phyloP scores from a whole-genome alignment of 768 basidiomycete species.

The Suillus alpinus region DNA sequence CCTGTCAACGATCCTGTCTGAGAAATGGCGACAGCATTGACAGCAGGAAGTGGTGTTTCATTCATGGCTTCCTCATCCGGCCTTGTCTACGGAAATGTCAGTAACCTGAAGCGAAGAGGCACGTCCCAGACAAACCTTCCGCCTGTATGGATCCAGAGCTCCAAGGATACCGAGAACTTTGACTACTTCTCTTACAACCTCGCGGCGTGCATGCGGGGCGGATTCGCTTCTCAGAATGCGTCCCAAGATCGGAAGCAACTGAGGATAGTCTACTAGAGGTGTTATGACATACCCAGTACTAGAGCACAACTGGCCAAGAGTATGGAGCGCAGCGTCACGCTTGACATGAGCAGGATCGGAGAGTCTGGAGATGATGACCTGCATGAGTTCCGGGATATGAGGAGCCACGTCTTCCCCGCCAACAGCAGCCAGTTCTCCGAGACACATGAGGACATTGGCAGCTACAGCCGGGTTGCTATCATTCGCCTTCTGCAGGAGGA shows the following conservation, averaged over 20 bases:
- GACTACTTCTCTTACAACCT: slow-evolving; percentile 92
- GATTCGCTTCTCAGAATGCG: slow-evolving; percentile 83
- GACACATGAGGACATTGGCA: slow-evolving; percentile 88
- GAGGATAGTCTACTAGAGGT: slow-evolving; percentile 88
- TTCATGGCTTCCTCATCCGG: slow-evolving; percentile 61
- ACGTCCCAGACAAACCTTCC: slow-evolving; percentile 61
- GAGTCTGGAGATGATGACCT: slow-evolving; percentile 82
- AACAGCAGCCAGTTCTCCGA: slow-evolving; percentile 90
- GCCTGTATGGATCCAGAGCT: slow-evolving; percentile 91
- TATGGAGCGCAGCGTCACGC: slow-evolving; percentile 90
- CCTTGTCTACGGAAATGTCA: slow-evolving; percentile 40
- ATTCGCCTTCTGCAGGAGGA: slow-evolving; percentile 84
- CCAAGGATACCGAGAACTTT: slow-evolving; percentile 95
- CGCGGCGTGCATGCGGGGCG: slow-evolving; percentile 63
- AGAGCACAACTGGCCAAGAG: slow-evolving; percentile 92
- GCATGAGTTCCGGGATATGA: slow-evolving; percentile 85
- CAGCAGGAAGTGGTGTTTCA: slow-evolving; percentile 58
- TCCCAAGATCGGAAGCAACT: slow-evolving; percentile 81
- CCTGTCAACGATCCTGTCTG: slow-evolving; percentile 59
- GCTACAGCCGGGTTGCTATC: slow-evolving; percentile 86
- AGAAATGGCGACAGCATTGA: slow-evolving; percentile 67
- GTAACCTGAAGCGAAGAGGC: neutral
- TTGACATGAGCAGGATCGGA: slow-evolving; percentile 88
- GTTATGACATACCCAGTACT: slow-evolving; percentile 94
- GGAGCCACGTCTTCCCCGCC: slow-evolving; percentile 89